Evolutionary conservation across 805 yeast species (phyloP), one percentile per base, ranked within the genome.

Genomic region (Saturnispora sanitii): DNA sequence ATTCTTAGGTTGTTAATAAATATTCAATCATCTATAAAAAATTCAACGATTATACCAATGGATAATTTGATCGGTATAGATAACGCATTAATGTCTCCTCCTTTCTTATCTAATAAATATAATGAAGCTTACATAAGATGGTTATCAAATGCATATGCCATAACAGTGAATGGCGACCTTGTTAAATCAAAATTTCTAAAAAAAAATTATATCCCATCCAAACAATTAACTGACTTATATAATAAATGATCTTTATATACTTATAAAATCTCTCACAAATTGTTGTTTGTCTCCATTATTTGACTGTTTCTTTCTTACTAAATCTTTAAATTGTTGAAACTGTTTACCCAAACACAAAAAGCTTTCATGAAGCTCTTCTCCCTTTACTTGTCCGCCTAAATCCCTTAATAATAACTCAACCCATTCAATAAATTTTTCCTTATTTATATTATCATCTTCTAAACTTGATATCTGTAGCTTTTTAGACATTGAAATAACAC

Each of bases 351-450:
- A n/a, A n/a, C n/a, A n/a, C n/a, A n/a, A n/a, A n/a, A n/a, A n/a
- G n/a, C n/a, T n/a, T n/a, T n/a, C n/a, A n/a, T n/a, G n/a, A n/a
- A n/a, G n/a, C n/a, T 38, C 25, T n/a, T 27, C 44, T 12, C 15
- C 23, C 6, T 11, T 32, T 30, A 30, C 30, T n/a, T 23, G 37
- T 13, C 45, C 51, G 22, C 37, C 38, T 20, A 52, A 27, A 26
- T 49, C 48, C 26, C 41, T 45, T n/a, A 52, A 20, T 11, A 53
- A 35, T 4, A 46, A 26, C 8, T 51, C 56, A 7, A 44, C 20
- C 34, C 42, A 45, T 11, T 38, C 46, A 31, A 45, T 35, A 19
- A 51, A 42, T 38, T 45, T 49, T 12, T 41, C 43, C 7, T 33
- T 27, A 18, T 41, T 40, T 16, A 38, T 32, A 25, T 34, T 27